phyloP scores from a whole-genome alignment of 768 basidiomycete genomes.

The Cantharellus anzutake region DNA sequence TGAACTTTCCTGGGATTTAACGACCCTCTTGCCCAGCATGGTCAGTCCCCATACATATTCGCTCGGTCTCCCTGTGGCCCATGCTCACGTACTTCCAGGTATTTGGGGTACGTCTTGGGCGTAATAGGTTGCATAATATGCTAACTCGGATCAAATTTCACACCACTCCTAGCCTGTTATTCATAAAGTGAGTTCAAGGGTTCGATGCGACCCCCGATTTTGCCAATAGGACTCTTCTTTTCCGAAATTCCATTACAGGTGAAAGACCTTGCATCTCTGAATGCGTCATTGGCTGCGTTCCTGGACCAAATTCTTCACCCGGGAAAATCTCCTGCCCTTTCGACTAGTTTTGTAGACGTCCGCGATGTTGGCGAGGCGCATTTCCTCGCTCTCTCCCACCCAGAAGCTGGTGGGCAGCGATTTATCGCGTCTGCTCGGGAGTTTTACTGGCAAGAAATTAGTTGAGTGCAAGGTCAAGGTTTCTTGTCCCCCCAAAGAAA shows the following conservation, averaged over 20 bases:
- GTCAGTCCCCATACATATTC: not conserved
- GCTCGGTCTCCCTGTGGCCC: not conserved
- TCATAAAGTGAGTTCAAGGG: too few relatives aligned
- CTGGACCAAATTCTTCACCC: not conserved
- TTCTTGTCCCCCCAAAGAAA: not conserved
- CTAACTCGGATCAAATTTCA: not conserved
- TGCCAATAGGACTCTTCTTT: too few relatives aligned
- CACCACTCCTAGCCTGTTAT: too few relatives aligned
- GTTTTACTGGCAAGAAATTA: not conserved
- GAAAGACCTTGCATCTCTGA: not conserved
- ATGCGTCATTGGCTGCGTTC: not conserved
- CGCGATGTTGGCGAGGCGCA: conserved; percentile 15
- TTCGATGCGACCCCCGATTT: too few relatives aligned
- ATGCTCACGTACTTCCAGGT: not conserved
- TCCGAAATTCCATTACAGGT: not conserved
- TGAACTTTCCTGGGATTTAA: conserved; percentile 11
- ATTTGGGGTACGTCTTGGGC: not conserved
- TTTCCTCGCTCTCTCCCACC: conserved; percentile 9
- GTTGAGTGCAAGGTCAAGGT: not conserved
- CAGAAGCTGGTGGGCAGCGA: conserved; percentile 7
- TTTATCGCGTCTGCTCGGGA: not conserved
- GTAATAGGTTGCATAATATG: not conserved
- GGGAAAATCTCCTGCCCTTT: not conserved
- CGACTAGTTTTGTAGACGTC: conserved; percentile 14
- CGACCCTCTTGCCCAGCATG: not conserved